Conservation (phyloP, 805 yeast species). For the Saccharomyces kudriavzevii region DNA sequence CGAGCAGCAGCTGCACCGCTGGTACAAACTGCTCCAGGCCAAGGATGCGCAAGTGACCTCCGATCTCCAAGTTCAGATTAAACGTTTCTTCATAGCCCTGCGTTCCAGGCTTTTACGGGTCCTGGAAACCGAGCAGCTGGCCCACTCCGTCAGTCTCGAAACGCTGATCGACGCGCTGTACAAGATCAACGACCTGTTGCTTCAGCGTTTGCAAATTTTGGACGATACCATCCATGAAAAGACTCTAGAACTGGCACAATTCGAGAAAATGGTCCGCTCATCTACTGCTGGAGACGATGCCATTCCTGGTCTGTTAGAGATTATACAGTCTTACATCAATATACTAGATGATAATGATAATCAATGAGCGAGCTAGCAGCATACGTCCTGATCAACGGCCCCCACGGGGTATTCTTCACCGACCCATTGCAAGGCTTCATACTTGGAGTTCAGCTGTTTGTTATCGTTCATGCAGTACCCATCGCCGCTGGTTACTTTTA, state of each 20-base stretch:
- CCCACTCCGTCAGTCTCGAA: neutral
- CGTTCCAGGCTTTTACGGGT: neutral
- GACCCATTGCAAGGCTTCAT: constrained; percentile 71
- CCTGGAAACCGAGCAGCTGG: neutral
- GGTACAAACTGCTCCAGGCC: neutral
- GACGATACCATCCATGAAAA: neutral
- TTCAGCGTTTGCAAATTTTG: neutral
- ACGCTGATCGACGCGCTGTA: neutral
- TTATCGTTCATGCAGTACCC: constrained; percentile 70
- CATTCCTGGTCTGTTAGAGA: neutral
- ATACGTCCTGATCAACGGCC: constrained; percentile 19
- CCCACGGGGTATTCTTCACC: constrained; percentile 30
- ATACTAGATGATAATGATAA: constrained; percentile 1
- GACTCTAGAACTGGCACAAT: neutral
- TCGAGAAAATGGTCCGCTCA: neutral
- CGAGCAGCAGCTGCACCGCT: neutral
- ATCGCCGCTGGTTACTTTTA: constrained; percentile 49
- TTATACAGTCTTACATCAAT: constrained; percentile 1
- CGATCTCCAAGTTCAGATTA: neutral
- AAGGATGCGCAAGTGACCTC: neutral
- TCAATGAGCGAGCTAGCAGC: constrained; percentile 12
- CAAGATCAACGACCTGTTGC: neutral
- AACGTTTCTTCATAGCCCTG: neutral
- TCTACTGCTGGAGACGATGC: neutral
- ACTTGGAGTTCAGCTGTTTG: constrained; percentile 75